Evolutionary conservation across 768 basidiomycete genomes (phyloP).

Genomic region (Naematelia aurantialba): DNA sequence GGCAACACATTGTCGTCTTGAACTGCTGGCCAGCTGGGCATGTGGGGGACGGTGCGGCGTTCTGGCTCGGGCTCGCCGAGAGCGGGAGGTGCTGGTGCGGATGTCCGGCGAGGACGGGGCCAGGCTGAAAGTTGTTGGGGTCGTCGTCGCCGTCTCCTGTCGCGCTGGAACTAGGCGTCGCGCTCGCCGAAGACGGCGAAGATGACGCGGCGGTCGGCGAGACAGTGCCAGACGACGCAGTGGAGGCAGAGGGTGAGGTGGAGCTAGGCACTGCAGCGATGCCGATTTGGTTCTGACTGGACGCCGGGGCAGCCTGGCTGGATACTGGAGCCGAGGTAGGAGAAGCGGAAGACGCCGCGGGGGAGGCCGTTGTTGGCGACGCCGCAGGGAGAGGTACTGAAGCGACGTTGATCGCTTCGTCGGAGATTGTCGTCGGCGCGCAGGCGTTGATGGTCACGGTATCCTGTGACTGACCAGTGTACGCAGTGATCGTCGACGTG

Average conservation of each 20-base stretch:
- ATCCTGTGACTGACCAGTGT: neutral
- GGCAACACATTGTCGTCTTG: slow-evolving; percentile 12
- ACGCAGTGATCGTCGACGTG: slow-evolving; percentile 4
- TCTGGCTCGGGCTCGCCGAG: neutral
- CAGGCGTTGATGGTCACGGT: slow-evolving; percentile 1
- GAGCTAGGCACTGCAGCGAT: neutral
- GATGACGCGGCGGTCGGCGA: neutral
- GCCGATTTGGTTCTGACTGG: neutral
- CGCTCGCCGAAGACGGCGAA: neutral
- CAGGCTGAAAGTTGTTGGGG: neutral
- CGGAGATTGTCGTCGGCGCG: neutral
- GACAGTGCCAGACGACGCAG: neutral
- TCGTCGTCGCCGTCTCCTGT: neutral
- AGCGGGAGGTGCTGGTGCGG: neutral
- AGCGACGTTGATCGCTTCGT: slow-evolving; percentile 4
- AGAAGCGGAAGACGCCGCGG: neutral
- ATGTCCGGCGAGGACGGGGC: neutral
- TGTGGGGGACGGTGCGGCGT: neutral
- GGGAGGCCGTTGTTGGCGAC: neutral
- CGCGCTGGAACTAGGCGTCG: neutral
- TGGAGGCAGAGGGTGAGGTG: neutral
- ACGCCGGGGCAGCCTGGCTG: neutral
- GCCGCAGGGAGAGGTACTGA: neutral
- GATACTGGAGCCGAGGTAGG: slow-evolving; percentile 2
- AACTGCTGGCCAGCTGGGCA: slow-evolving; percentile 11